Conservation (phyloP, 2,329 filamentous ascomycete species). For the Aspergillus flavus region DNA sequence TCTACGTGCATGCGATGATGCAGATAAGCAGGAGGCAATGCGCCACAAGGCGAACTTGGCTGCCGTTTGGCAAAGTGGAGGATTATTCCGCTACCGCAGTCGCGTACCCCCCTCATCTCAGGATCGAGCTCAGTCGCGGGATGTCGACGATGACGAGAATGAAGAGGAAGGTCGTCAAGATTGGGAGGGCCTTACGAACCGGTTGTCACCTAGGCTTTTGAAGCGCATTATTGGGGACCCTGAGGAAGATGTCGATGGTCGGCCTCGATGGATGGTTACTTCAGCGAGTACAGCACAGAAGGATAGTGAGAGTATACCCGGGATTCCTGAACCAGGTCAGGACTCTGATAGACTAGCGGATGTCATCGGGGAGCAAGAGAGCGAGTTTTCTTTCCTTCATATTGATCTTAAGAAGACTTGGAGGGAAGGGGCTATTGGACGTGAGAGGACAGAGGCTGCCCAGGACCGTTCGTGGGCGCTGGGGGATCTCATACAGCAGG, state of each 20-base stretch:
- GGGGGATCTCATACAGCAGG: conserved; percentile 51
- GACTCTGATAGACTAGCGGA: conserved; percentile 21
- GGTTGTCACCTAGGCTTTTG: conserved; percentile 53
- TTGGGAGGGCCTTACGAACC: conserved; percentile 57
- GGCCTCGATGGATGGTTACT: conserved; percentile 57
- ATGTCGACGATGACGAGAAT: conserved; percentile 28
- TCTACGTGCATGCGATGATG: conserved; percentile 34
- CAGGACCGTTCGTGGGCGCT: conserved; percentile 66
- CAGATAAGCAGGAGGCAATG: conserved; percentile 51
- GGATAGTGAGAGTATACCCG: conserved; percentile 63
- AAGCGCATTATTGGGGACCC: conserved; percentile 52
- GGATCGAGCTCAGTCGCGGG: conserved; percentile 1
- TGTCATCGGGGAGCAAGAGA: conserved; percentile 40
- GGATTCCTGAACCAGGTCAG: conserved; percentile 43
- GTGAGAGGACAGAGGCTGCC: conserved; percentile 64
- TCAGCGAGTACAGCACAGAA: conserved; percentile 59
- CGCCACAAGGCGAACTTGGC: conserved; percentile 60
- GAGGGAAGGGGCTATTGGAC: conserved; percentile 62
- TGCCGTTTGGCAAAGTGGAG: conserved; percentile 56
- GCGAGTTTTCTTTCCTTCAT: conserved; percentile 57
- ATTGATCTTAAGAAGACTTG: conserved; percentile 65
- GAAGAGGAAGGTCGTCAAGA: conserved; percentile 50
- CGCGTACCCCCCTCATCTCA: conserved; percentile 36
- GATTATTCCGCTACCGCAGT: conserved; percentile 45
- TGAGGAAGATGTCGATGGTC: conserved; percentile 39